Conservation (phyloP, 1,284 basidiomycete genomes). For the Mixia osmundae region DNA sequence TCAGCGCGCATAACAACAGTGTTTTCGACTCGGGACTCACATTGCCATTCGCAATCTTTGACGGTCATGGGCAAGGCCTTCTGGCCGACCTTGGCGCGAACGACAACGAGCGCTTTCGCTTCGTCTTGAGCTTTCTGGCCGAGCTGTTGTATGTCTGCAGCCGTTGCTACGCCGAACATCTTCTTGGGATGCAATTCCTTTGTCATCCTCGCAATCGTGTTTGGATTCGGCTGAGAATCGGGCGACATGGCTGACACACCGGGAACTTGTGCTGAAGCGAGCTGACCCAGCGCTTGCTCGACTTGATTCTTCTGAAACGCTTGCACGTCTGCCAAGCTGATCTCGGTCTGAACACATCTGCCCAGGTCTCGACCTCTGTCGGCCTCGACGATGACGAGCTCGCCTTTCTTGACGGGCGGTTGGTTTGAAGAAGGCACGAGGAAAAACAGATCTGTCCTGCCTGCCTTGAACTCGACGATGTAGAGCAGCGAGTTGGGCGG, state of each 20-base stretch:
- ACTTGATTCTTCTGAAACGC: slow-evolving; percentile 54
- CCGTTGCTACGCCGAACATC: slow-evolving; percentile 78
- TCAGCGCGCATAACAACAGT: not conserved
- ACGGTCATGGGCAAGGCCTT: slow-evolving; percentile 94
- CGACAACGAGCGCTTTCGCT: slow-evolving; percentile 68
- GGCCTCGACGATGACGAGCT: slow-evolving; percentile 88
- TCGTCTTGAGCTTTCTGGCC: slow-evolving; percentile 69
- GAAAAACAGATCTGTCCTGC: slow-evolving; percentile 83
- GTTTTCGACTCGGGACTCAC: slow-evolving; percentile 28
- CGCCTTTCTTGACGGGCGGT: slow-evolving; percentile 42
- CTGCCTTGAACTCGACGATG: slow-evolving; percentile 94
- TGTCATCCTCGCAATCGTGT: slow-evolving; percentile 8
- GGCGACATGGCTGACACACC: not conserved
- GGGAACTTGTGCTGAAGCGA: slow-evolving; percentile 5
- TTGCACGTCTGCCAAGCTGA: slow-evolving; percentile 76
- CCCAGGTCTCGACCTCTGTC: slow-evolving; percentile 85
- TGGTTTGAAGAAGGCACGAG: slow-evolving; percentile 28
- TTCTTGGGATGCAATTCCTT: slow-evolving; percentile 86
- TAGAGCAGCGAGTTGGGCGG: slow-evolving; percentile 62
- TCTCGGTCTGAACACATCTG: slow-evolving; percentile 35
- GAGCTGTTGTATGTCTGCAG: slow-evolving; percentile 55
- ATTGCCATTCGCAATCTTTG: slow-evolving; percentile 93
- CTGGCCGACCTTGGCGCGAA: slow-evolving; percentile 69
- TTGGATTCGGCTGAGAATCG: slow-evolving; percentile 5
- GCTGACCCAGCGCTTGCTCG: slow-evolving; percentile 14